Evolutionary conservation across 2,329 filamentous ascomycete species (phyloP).

Genomic region (Volutella citrinella): DNA sequence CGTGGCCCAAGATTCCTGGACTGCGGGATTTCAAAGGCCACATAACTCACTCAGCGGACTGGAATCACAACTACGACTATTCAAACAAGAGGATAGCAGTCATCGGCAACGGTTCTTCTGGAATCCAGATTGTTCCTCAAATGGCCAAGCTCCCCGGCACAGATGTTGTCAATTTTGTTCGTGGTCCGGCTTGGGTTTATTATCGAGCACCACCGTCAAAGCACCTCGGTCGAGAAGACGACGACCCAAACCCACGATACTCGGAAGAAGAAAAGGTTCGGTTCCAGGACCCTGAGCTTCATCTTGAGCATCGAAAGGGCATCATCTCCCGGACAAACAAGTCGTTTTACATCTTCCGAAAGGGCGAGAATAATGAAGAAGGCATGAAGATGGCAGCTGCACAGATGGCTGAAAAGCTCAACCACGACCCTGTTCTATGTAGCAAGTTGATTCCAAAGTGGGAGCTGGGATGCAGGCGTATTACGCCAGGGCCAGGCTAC

Average conservation of each 20-base stretch:
- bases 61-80: slow-evolving; percentile 20
- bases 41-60: slow-evolving; percentile 15
- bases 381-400: slow-evolving; percentile 19
- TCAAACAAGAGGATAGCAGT: slow-evolving; percentile 19
- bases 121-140: slow-evolving; percentile 20
- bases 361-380: slow-evolving; percentile 17
- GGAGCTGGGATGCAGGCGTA: slow-evolving; percentile 18
- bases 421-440: slow-evolving; percentile 18
- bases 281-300: slow-evolving; percentile 50
- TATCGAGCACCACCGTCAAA: slow-evolving; percentile 31
- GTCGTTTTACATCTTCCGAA: slow-evolving; percentile 33
- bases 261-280: slow-evolving; percentile 42
- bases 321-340: slow-evolving; percentile 24
- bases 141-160: slow-evolving; percentile 26
- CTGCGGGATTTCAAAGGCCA: slow-evolving; percentile 19
- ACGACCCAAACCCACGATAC: slow-evolving; percentile 27
- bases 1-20: slow-evolving; percentile 18
- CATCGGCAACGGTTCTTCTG: slow-evolving; percentile 18
- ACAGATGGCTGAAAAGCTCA: slow-evolving; percentile 21
- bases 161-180: slow-evolving; percentile 31
- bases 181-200: slow-evolving; percentile 34
- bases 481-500: slow-evolving; percentile 19
- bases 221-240: slow-evolving; percentile 24
- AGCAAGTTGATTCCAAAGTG: slow-evolving; percentile 19
- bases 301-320: slow-evolving; percentile 46